phyloP scores from a whole-genome alignment of 495 filamentous ascomycete species.

The Wilcoxina mikolae region DNA sequence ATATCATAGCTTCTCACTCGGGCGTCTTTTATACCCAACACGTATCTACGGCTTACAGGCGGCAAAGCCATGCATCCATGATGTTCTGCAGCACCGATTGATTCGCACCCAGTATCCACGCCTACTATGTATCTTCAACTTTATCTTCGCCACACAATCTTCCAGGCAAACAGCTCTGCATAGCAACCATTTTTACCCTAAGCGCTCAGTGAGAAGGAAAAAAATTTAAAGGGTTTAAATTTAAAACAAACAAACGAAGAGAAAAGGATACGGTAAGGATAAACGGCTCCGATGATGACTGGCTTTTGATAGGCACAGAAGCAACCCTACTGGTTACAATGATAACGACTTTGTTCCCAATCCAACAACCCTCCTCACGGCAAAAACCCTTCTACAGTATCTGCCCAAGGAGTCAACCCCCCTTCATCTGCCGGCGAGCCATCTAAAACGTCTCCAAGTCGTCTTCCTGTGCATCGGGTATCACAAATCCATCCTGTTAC shows the following conservation, averaged over 20 bases:
- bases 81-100: too few relatives aligned
- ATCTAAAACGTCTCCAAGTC: slow-evolving; percentile 66
- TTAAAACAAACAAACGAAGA: neutral
- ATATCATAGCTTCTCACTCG: too few relatives aligned
- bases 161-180: neutral
- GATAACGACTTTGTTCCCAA: neutral
- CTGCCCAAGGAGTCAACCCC: neutral
- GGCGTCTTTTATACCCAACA: too few relatives aligned
- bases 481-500: slow-evolving; percentile 61
- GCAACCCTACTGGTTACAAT: neutral
- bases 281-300: neutral
- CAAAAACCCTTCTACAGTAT: neutral
- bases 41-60: too few relatives aligned
- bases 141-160: neutral
- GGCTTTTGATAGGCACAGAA: neutral
- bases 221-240: neutral
- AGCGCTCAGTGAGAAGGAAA: slow-evolving; percentile 2
- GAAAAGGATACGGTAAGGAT: neutral
- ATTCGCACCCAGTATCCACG: neutral
- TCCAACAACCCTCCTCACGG: neutral
- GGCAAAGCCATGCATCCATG: too few relatives aligned
- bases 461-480: slow-evolving; percentile 51
- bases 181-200: slow-evolving; percentile 6
- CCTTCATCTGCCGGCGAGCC: too few relatives aligned
- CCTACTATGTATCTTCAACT: too few relatives aligned